Evolutionary conservation across 352 stramenopile genomes (phyloP).

Genomic region (Phytophthora lateralis): DNA sequence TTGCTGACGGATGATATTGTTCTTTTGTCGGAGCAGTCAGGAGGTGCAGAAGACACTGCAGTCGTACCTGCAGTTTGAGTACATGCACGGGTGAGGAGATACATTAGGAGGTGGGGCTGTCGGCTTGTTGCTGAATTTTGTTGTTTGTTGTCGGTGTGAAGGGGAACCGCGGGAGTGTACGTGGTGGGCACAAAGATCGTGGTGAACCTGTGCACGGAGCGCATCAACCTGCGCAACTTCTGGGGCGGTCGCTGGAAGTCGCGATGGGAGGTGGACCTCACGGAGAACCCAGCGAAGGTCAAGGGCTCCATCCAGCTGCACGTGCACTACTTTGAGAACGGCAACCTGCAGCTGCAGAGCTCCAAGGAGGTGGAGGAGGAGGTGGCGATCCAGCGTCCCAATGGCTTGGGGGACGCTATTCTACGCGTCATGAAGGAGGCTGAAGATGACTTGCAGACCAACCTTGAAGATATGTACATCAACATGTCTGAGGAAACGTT

Average conservation of each 20-base stretch:
- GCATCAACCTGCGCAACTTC: conserved; percentile 90
- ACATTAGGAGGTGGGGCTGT: not conserved
- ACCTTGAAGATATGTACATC: conserved; percentile 94
- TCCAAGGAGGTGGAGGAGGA: conserved; percentile 72
- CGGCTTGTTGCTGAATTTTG: not conserved
- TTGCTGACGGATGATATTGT: conserved; percentile 1
- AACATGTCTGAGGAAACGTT: conserved; percentile 95
- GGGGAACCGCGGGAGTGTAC: conserved; percentile 82
- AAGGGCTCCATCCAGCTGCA: conserved; percentile 81
- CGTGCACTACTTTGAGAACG: conserved; percentile 97
- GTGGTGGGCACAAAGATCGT: conserved; percentile 64
- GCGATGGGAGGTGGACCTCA: conserved; percentile 77
- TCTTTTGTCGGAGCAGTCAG: conserved; percentile 11
- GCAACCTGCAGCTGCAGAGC: conserved; percentile 93
- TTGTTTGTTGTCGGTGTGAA: conserved; percentile 23
- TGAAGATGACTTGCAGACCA: conserved; percentile 87
- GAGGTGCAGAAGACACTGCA: conserved; percentile 71
- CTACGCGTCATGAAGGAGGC: conserved; percentile 77
- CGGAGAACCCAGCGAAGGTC: conserved; percentile 46
- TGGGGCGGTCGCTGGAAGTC: conserved; percentile 88
- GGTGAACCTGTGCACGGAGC: conserved; percentile 84
- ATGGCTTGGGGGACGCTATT: conserved; percentile 66
- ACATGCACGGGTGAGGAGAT: conserved; percentile 64
- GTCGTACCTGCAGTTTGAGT: conserved; percentile 87
- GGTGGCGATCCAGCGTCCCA: conserved; percentile 44